Percentiles rank a stretch among this genome's conserved stretches.
phyloP scores from a whole-genome alignment of 1,139 yeast genomes.

The Zygoascus sp. region DNA sequence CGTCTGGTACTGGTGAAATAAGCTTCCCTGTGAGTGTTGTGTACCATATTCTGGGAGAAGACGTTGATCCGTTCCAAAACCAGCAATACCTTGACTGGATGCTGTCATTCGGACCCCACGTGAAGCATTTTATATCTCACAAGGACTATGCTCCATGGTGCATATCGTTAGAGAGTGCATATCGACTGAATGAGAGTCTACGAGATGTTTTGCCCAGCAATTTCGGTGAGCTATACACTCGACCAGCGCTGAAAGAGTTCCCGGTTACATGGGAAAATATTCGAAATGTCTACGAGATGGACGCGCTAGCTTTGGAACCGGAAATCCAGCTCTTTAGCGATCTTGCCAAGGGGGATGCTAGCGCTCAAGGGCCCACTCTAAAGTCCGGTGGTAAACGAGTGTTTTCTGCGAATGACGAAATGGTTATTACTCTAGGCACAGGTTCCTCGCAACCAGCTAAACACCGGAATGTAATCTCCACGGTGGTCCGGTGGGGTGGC shows the following conservation, averaged over 20 bases:
- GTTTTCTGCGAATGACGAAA: constrained; percentile 36
- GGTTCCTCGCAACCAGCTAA: constrained; percentile 90
- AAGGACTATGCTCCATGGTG: constrained; percentile 57
- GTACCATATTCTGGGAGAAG: constrained; percentile 71
- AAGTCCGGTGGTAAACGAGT: not conserved
- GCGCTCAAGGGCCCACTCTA: not conserved
- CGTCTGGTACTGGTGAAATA: constrained; percentile 17
- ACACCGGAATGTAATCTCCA: constrained; percentile 78
- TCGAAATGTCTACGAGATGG: constrained; percentile 19
- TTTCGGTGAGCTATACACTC: constrained; percentile 48
- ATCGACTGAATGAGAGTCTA: constrained; percentile 52
- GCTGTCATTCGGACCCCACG: constrained; percentile 45
- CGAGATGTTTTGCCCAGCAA: constrained; percentile 49
- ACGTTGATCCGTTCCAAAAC: constrained; percentile 45
- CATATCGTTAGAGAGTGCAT: constrained; percentile 54
- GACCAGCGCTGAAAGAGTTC: constrained; percentile 16
- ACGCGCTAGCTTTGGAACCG: constrained; percentile 23
- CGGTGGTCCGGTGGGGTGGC: constrained; percentile 51
- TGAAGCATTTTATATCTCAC: constrained; percentile 69
- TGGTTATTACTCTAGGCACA: constrained; percentile 79
- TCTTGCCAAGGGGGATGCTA: not conserved
- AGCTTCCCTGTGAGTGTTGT: constrained; percentile 44
- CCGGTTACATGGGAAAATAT: constrained; percentile 16
- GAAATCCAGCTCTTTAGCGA: constrained; percentile 12
- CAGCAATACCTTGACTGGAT: constrained; percentile 42